A percentile compares a stretch with the other conserved stretches of the same genome.
phyloP scores from a whole-genome alignment of 2,329 filamentous ascomycete species.

The Fusarium musae region DNA sequence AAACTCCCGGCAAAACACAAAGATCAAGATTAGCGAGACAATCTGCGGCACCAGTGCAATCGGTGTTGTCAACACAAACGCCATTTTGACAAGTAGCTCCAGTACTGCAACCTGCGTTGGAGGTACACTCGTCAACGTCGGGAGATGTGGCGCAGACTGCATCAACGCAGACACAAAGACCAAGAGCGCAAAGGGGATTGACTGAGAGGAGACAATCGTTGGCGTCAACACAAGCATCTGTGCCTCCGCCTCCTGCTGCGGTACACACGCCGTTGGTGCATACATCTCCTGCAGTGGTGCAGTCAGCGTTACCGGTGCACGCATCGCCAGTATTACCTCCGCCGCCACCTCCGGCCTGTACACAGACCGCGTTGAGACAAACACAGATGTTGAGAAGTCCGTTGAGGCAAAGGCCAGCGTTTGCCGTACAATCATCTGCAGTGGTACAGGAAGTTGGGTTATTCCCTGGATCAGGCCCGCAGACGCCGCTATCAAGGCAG shows the following conservation, averaged over 20 bases:
- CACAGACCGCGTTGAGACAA: not conserved
- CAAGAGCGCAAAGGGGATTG: slow-evolving; percentile 14
- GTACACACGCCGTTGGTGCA: not conserved
- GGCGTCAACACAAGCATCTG: slow-evolving; percentile 5
- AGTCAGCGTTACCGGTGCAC: not conserved
- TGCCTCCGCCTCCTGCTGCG: not conserved
- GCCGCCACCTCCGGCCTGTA: not conserved
- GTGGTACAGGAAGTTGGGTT: not conserved
- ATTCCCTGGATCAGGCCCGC: not conserved
- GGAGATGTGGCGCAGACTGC: not conserved
- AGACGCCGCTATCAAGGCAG: not conserved
- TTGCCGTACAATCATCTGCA: not conserved
- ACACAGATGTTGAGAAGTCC: not conserved
- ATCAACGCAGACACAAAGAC: slow-evolving; percentile 15
- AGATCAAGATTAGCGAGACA: not conserved
- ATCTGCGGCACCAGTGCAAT: not conserved
- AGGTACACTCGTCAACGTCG: not conserved
- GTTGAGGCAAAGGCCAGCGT: not conserved
- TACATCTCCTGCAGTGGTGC: not conserved
- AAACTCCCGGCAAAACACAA: not conserved
- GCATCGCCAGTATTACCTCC: not conserved
- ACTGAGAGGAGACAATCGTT: slow-evolving; percentile 13
- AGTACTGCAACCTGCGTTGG: not conserved
- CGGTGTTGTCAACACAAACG: not conserved
- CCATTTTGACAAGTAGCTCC: not conserved